phyloP scores from a whole-genome alignment of 257 asterid species.

The Scutellaria baicalensis region DNA sequence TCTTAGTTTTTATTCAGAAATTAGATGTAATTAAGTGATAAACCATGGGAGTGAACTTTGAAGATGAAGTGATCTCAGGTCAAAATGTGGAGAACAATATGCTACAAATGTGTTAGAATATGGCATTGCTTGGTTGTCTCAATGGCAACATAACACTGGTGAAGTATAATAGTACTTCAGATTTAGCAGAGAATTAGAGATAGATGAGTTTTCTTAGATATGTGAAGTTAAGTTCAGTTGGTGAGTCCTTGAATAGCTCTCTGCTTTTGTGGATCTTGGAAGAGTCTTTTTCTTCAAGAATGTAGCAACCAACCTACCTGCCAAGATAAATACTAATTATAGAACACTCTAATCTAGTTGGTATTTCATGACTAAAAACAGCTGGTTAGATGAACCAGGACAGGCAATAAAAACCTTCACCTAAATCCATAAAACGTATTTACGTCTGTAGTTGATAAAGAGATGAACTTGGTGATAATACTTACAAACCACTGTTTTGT shows the following conservation, averaged over 20 bases:
- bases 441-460: not conserved
- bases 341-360: not conserved
- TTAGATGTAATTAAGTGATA: not conserved
- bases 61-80: not conserved
- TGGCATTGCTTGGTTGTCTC: not conserved
- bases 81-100: not conserved
- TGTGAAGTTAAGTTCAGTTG: not conserved
- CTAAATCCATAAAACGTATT: slow-evolving; percentile 8
- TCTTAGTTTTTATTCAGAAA: not conserved
- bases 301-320: not conserved
- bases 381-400: slow-evolving; percentile 10
- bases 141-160: not conserved
- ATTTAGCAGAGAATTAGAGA: not conserved
- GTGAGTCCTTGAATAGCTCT: not conserved
- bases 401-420: slow-evolving; percentile 1
- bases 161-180: not conserved
- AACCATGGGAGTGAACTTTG: not conserved
- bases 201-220: not conserved
- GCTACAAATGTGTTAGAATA: not conserved
- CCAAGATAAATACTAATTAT: not conserved
- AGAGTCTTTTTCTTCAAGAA: not conserved
- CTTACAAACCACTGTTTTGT: not conserved
- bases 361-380: slow-evolving; percentile 5
- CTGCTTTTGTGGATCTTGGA: not conserved
- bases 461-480: not conserved